A percentile compares a stretch with the other conserved stretches of the same genome.
These are phyloP conservation scores for Boletus mariae DNA, from an alignment of 1,284 basidiomycete genomes.

Conservation along the genomic window DNA sequence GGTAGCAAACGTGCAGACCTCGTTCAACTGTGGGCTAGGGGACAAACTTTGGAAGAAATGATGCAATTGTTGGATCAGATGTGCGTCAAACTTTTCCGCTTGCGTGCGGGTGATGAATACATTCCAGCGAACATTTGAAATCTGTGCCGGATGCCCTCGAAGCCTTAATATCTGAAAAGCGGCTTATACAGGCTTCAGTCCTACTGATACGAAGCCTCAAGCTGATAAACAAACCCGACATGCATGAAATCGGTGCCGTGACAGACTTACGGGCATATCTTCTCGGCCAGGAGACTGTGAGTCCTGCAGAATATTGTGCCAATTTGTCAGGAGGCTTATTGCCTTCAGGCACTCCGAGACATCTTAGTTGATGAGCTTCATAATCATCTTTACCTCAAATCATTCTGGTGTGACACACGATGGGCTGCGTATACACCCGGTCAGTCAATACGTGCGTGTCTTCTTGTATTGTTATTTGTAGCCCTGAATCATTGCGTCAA, in stretches of 20 bases:
- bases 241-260: slow-evolving; percentile 92
- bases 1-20: slow-evolving; percentile 81
- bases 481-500: slow-evolving; percentile 26
- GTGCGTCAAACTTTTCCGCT: slow-evolving; percentile 44
- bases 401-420: slow-evolving; percentile 91
- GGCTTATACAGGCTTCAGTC: slow-evolving; percentile 85
- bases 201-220: slow-evolving; percentile 88
- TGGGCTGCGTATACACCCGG: slow-evolving; percentile 86
- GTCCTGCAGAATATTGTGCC: slow-evolving; percentile 25
- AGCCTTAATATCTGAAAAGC: slow-evolving; percentile 93
- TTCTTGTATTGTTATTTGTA: not conserved
- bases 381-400: slow-evolving; percentile 96
- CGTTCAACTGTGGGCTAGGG: slow-evolving; percentile 80
- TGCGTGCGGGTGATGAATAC: slow-evolving; percentile 8
- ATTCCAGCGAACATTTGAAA: slow-evolving; percentile 80
- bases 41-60: slow-evolving; percentile 88
- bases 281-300: slow-evolving; percentile 80
- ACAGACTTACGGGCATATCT: slow-evolving; percentile 88
- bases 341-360: slow-evolving; percentile 75
- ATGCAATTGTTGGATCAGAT: slow-evolving; percentile 86
- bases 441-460: slow-evolving; percentile 67
- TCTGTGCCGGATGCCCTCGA: slow-evolving; percentile 91
- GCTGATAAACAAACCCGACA: slow-evolving; percentile 87
- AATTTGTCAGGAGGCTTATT: slow-evolving; percentile 9
- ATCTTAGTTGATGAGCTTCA: slow-evolving; percentile 96